A percentile compares a stretch with the other conserved stretches of the same genome.
Conservation (phyloP, 805 yeast species). For the Cyberlindnera amylophila region DNA sequence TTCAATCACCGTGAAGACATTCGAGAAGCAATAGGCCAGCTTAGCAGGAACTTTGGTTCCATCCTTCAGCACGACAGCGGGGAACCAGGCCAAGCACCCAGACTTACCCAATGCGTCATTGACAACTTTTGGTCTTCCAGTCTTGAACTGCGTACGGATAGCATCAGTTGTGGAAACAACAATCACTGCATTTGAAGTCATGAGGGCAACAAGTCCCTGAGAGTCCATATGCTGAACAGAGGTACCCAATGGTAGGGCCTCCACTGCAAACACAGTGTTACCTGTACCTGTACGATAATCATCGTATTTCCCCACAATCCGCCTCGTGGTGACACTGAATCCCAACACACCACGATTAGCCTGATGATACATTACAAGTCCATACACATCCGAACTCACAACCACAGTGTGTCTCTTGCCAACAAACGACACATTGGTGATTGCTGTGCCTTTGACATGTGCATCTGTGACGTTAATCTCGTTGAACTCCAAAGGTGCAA, state of each 20-base stretch:
- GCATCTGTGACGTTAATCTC: conserved; percentile 27
- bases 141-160: conserved; percentile 49
- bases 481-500: conserved; percentile 17
- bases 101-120: conserved; percentile 30
- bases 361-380: conserved; percentile 60
- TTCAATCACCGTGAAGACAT: conserved; percentile 52
- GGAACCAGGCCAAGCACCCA: conserved; percentile 63
- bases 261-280: conserved; percentile 38
- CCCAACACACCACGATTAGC: conserved; percentile 57
- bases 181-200: conserved; percentile 47
- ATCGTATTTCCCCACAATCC: conserved; percentile 49
- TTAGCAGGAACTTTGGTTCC: conserved; percentile 35
- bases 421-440: conserved; percentile 44
- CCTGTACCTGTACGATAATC: conserved; percentile 15
- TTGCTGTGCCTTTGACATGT: conserved; percentile 29
- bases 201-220: conserved; percentile 56
- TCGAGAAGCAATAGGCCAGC: conserved; percentile 70
- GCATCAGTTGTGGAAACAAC: conserved; percentile 54
- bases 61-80: conserved; percentile 36
- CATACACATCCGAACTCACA: conserved; percentile 51
- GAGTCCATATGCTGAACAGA: conserved; percentile 50
- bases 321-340: conserved; percentile 41
- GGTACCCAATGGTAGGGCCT: conserved; percentile 59
- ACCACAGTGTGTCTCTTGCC: conserved; percentile 54
- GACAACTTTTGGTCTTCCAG: conserved; percentile 42